Evolutionary conservation across 495 filamentous ascomycete genomes (phyloP).

Genomic region (Symbiotaphrina buchneri): DNA sequence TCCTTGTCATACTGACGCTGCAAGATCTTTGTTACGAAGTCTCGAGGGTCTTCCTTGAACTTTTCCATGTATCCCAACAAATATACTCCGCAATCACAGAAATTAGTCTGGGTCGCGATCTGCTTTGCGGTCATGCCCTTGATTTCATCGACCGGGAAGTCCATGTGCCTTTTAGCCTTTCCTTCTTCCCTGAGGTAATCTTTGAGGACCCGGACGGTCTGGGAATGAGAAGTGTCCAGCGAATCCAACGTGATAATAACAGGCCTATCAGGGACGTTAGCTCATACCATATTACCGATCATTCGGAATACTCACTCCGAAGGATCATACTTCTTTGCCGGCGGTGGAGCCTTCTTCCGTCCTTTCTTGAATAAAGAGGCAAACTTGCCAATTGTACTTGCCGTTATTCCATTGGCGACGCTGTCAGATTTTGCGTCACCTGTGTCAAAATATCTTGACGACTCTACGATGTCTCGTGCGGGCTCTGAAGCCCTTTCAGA

Average conservation of each 20-base stretch:
- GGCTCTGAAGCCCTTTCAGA: no score
- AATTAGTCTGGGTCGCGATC: conserved; percentile 66
- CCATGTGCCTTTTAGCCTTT: conserved; percentile 36
- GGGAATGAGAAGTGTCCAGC: conserved; percentile 33
- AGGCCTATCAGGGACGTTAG: conserved; percentile 16
- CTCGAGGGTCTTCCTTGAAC: conserved; percentile 47
- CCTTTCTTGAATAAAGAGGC: no score
- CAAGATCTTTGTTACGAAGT: conserved; percentile 34
- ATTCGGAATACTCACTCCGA: conserved; percentile 5
- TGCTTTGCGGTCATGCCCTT: conserved; percentile 43
- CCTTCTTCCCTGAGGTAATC: conserved; percentile 61
- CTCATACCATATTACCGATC: background rate
- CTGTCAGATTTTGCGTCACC: no score
- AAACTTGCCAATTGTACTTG: no score
- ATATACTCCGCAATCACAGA: conserved; percentile 74
- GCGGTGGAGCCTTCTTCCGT: conserved; percentile 4
- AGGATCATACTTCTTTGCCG: conserved; percentile 7
- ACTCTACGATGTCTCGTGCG: no score
- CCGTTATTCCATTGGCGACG: no score
- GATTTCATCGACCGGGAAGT: conserved; percentile 24
- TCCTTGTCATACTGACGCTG: conserved; percentile 20
- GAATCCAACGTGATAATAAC: conserved; percentile 83
- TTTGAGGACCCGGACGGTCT: conserved; percentile 40
- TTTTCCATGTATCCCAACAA: conserved; percentile 62
- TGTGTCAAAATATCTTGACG: no score